Evolutionary conservation across 2,329 filamentous ascomycete genomes (phyloP), one percentile per base, ranked within the genome.

Genomic region (Neofusicoccum laricinum): DNA sequence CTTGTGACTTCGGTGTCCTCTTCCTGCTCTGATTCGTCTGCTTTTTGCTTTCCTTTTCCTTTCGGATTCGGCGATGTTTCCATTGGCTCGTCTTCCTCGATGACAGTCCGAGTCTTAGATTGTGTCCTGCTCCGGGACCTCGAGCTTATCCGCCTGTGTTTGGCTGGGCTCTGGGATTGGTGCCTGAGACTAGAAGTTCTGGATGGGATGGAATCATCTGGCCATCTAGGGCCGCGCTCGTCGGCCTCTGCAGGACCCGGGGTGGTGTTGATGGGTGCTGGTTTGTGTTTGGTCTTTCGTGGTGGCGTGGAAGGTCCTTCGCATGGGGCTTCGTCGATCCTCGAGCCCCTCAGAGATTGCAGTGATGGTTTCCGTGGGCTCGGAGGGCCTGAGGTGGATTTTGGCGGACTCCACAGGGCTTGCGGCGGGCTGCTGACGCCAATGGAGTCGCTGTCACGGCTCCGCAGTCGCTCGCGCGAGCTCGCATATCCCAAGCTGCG

Each of bases 401-500:
- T 65, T 10, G 55, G 41, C 10, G 55, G 30, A 4, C 40, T 45
- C 55, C 55, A 59, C 25, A 59, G 21, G n/a, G 25, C 41, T 5
- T 40, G 46, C 40, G 55, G 55, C 30, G 55, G 55, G 40, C 55
- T 59, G 41, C 30, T 59, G 11, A 59, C 15, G 25, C 25, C 40
- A 30, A 59, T 59, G 6, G 55, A 59, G 34, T 64, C 45, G 32
- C 45, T 64, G 46, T 61, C 49, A 12, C 49, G 46, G 53, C 83
- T 87, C 59, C 85, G 82, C 50, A 91, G 77, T 34, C 83, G 82
- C 73, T 92, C 89, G 71, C 85, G 88, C 50, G 89, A 91, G 77
- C 84, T 88, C 88, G 90, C 91, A 71, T 91, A 90, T 84, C 88
- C 87, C 71, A 91, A 77, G 2, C 87, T 85, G 72, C 84, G 86